These are phyloP conservation scores for Saxophila tyrrhenica DNA, from an alignment of 495 filamentous ascomycete species.

Conservation along the genomic window DNA sequence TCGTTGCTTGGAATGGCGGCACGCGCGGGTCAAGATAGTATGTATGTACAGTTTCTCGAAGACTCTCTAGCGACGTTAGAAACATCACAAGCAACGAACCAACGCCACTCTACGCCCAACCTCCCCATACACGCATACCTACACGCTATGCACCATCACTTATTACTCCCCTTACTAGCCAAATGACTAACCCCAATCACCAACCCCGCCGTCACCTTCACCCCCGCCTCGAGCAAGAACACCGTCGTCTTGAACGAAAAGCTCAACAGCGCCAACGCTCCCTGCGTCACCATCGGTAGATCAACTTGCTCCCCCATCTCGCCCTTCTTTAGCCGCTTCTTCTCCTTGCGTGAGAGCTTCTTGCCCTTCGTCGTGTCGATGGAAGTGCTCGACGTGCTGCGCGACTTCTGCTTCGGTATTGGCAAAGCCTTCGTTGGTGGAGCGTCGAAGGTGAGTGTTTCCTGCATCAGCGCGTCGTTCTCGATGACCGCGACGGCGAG, in stretches of 20 bases:
- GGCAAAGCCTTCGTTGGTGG: conserved; percentile 6
- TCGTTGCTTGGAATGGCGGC: too few species aligned
- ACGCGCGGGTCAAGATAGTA: too few species aligned
- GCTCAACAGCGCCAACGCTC: conserved; percentile 5
- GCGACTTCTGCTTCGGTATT: background rate
- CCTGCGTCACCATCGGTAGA: conserved; percentile 7
- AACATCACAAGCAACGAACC: too few species aligned
- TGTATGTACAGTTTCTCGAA: too few species aligned
- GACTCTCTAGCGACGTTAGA: too few species aligned
- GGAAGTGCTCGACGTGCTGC: background rate
- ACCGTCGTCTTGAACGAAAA: conserved; percentile 15
- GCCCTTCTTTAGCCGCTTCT: background rate
- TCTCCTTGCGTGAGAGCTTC: conserved; percentile 3
- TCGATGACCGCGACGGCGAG: conserved; percentile 19
- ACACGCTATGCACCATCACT: too few species aligned
- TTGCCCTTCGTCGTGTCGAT: background rate
- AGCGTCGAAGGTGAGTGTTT: conserved; percentile 12
- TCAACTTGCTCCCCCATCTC: conserved; percentile 11
- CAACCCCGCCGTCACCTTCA: conserved; percentile 3
- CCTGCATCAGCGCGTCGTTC: conserved; percentile 8
- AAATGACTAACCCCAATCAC: conserved; percentile 1
- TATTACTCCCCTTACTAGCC: background rate
- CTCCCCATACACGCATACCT: too few species aligned
- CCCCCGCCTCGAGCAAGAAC: conserved; percentile 7
- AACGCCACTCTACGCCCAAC: too few species aligned